phyloP scores from a whole-genome alignment of 352 stramenopile species.

The Phytophthora megakarya region DNA sequence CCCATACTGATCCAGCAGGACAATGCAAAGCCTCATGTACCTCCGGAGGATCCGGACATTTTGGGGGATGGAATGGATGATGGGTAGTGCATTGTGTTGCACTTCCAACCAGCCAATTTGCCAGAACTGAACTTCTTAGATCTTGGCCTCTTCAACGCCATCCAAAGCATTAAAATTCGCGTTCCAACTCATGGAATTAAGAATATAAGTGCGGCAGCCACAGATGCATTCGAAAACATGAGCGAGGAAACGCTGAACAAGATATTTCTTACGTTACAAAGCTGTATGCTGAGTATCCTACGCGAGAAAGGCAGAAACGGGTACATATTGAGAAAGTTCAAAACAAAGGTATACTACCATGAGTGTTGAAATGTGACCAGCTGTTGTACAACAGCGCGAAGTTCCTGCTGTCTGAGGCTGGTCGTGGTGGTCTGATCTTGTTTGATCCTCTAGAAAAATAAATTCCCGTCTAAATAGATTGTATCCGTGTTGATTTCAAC shows the following conservation, averaged over 20 bases:
- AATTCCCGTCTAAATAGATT: no score
- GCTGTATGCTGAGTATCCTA: background rate
- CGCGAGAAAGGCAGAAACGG: background rate
- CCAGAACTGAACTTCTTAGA: constrained; percentile 3
- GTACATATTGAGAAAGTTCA: background rate
- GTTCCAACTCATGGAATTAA: background rate
- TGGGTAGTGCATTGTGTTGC: background rate
- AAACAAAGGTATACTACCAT: background rate
- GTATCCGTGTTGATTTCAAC: no score
- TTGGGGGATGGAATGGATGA: background rate
- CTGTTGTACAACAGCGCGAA: background rate
- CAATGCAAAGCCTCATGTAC: background rate
- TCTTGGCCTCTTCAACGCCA: background rate
- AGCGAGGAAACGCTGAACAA: background rate
- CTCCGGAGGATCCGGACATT: background rate
- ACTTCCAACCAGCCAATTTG: background rate
- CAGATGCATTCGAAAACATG: background rate
- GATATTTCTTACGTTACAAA: background rate
- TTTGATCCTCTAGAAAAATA: no score
- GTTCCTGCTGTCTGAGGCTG: background rate
- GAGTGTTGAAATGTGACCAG: background rate
- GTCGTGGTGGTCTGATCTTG: background rate
- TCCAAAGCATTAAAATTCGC: background rate
- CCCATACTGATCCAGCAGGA: constrained; percentile 7
- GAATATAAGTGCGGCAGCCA: background rate